Evolutionary conservation across 495 filamentous ascomycete species (phyloP).

Genomic region (Podospora conica): DNA sequence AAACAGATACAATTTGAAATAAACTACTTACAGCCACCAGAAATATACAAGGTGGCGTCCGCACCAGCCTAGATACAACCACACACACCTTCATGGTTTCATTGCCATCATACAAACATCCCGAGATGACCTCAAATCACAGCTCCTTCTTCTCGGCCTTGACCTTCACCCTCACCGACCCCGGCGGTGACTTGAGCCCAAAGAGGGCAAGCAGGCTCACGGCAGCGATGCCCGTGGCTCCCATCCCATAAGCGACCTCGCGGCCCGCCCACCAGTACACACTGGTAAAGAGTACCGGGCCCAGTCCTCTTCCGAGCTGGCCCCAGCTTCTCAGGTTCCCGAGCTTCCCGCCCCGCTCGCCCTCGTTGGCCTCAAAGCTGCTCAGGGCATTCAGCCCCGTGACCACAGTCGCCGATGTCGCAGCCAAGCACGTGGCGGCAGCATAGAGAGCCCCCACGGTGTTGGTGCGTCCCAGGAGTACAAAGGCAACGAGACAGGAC

Average conservation of each 20-base stretch:
- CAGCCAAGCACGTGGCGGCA: constrained; percentile 74
- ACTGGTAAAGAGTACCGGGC: constrained; percentile 86
- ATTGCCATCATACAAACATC: neutral
- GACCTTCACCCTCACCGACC: constrained; percentile 24
- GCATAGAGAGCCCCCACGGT: constrained; percentile 65
- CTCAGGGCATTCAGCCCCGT: constrained; percentile 87
- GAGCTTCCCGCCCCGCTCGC: constrained; percentile 76
- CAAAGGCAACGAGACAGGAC: constrained; percentile 71
- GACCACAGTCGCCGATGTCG: constrained; percentile 89
- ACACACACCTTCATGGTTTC: neutral
- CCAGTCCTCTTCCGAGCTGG: constrained; percentile 79
- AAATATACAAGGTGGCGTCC: neutral
- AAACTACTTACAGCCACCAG: neutral
- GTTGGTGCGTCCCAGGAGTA: constrained; percentile 63
- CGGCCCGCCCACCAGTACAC: constrained; percentile 98
- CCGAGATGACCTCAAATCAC: constrained; percentile 11
- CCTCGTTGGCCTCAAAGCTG: constrained; percentile 76
- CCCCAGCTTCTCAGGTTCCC: constrained; percentile 78
- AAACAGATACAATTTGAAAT: neutral
- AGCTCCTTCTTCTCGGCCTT: constrained; percentile 34
- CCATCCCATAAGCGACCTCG: constrained; percentile 74
- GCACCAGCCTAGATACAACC: neutral
- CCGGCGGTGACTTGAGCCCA: constrained; percentile 51
- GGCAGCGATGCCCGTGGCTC: constrained; percentile 68
- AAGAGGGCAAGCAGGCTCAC: constrained; percentile 68